Percentiles rank a stretch among this genome's conserved stretches.
Conservation (phyloP, 2,329 filamentous ascomycete genomes). For the Pleomassaria siparia region DNA sequence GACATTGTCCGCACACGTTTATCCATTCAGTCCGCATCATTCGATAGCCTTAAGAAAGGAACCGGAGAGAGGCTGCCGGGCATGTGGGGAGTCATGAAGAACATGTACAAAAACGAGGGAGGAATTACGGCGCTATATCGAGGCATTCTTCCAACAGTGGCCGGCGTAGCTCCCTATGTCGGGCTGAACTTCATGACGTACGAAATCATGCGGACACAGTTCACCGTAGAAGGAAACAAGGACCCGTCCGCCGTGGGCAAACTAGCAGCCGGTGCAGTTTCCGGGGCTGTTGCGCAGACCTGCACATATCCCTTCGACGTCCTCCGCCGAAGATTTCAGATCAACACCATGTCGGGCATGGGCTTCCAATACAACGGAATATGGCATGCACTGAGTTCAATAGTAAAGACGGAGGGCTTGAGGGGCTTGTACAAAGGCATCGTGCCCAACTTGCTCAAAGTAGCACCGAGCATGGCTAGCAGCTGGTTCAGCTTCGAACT, state of each 20-base stretch:
- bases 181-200: slow-evolving; percentile 99
- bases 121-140: slow-evolving; percentile 85
- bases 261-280: slow-evolving; percentile 84
- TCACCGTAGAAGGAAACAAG: slow-evolving; percentile 85
- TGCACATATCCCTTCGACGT: slow-evolving; percentile 99
- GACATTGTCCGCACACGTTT: slow-evolving; percentile 95
- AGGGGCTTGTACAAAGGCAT: slow-evolving; percentile 94
- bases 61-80: slow-evolving; percentile 68
- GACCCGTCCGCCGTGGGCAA: slow-evolving; percentile 81
- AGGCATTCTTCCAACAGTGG: slow-evolving; percentile 89
- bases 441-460: slow-evolving; percentile 91
- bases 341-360: slow-evolving; percentile 99
- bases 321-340: slow-evolving; percentile 89
- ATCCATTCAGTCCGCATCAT: slow-evolving; percentile 97
- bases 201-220: slow-evolving; percentile 78
- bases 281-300: slow-evolving; percentile 94
- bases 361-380: slow-evolving; percentile 93
- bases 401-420: slow-evolving; percentile 80
- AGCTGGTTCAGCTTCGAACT: slow-evolving; percentile 98
- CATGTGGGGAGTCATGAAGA: slow-evolving; percentile 81
- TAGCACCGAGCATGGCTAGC: slow-evolving; percentile 97
- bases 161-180: slow-evolving; percentile 94
- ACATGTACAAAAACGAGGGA: slow-evolving; percentile 91
- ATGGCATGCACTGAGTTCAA: slow-evolving; percentile 77
- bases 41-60: slow-evolving; percentile 66